Percentiles rank a stretch among this genome's conserved stretches.
phyloP scores from a whole-genome alignment of 805 yeast genomes.

The Grigorovia transvaalensis region DNA sequence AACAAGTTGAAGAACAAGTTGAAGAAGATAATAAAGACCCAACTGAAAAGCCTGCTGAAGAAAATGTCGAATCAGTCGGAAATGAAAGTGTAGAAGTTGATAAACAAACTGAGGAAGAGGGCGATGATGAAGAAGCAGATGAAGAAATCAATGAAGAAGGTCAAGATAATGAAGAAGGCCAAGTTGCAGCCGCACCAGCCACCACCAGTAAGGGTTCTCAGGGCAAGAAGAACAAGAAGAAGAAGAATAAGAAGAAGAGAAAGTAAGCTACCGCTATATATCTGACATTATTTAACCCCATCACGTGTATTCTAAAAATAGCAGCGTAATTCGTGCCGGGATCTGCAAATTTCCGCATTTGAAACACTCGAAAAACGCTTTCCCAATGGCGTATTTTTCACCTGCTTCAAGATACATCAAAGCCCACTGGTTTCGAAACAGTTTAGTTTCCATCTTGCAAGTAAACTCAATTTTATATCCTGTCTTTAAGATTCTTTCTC shows the following conservation, averaged over 20 bases:
- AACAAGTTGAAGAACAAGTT: too few relatives aligned
- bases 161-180: not conserved
- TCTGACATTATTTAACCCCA: not conserved
- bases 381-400: not conserved
- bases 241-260: conserved; percentile 2
- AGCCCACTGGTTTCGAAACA: not conserved
- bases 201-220: not conserved
- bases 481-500: not conserved
- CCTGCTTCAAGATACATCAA: not conserved
- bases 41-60: too few relatives aligned
- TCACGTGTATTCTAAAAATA: not conserved
- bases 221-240: conserved; percentile 2
- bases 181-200: not conserved
- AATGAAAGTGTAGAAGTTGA: too few relatives aligned
- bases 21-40: too few relatives aligned
- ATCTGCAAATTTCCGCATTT: not conserved
- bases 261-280: not conserved
- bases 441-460: too few relatives aligned
- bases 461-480: too few relatives aligned
- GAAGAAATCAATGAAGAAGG: too few relatives aligned
- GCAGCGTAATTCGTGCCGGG: not conserved
- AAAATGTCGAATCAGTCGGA: too few relatives aligned
- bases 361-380: not conserved
- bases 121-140: too few relatives aligned
- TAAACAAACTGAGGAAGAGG: too few relatives aligned